Percentiles rank a stretch among this genome's conserved stretches.
Conservation (phyloP, 106 monocot species). For the Xerophyta viscosa region DNA sequence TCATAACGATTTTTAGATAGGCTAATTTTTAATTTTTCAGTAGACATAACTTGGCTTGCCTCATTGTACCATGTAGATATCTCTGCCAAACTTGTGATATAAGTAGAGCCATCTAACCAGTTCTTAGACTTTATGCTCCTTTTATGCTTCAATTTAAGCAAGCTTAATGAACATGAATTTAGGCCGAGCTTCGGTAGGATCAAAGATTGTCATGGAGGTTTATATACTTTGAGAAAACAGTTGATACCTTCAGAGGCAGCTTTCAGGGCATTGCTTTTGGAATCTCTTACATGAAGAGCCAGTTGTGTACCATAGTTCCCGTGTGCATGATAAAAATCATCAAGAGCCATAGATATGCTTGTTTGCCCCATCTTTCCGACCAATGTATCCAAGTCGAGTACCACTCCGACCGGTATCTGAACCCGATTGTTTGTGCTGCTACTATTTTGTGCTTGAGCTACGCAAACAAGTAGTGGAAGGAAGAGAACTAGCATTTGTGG, state of each 20-base stretch:
- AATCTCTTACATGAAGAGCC: constrained; percentile 12
- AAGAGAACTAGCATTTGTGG: no score
- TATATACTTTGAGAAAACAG: no score
- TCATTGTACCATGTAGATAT: no score
- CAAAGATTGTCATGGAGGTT: not conserved
- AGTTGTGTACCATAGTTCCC: constrained; percentile 15
- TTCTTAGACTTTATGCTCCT: not conserved
- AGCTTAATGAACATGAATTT: no score
- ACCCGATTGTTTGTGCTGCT: no score
- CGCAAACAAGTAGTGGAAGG: no score
- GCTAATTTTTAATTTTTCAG: no score
- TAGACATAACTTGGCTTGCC: no score
- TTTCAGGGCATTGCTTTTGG: constrained; percentile 1
- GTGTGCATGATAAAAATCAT: constrained; percentile 24
- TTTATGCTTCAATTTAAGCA: not conserved
- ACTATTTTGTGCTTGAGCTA: no score
- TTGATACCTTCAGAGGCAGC: constrained; percentile 17
- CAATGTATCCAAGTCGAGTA: constrained; percentile 9
- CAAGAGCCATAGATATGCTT: constrained; percentile 19
- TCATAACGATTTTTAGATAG: no score
- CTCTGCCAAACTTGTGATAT: no score
- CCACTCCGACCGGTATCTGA: constrained; percentile 29
- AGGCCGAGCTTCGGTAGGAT: no score
- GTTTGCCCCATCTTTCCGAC: constrained; percentile 11
- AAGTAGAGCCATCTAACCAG: not conserved